Evolutionary conservation across 345 rosid species (phyloP), one percentile per base, ranked within the genome.

Genomic region (Salix exigua): DNA sequence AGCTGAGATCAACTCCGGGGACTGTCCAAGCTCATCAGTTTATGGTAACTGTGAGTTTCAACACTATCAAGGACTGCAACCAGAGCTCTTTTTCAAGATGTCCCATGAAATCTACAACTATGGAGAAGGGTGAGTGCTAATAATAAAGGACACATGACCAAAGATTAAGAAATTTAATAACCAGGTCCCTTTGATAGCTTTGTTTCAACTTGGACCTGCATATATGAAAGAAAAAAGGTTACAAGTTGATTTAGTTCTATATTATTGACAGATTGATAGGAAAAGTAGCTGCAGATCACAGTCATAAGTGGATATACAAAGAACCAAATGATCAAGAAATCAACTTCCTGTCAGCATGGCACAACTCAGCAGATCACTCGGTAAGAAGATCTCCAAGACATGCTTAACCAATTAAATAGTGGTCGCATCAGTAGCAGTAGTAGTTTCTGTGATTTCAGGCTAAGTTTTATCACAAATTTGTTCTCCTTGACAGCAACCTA

Each of bases 51-150:
- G 84, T 82, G 97, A 92, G 69, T 87, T 88, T 81, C 97, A 87
- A 73, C 94, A 84, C 62, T 91, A 84, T 70, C 98, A 90, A 89
- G 95, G 98, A 13, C 91, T 95, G 73, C 97, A 93, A 73, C 97
- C 99, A 14, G 97, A 95, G 84, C 89, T 93, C 58, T 95, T 93
- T 89, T 95, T 95, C 87, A 95, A 95, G 88, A 95, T 95, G 99
- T 95, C 99, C 50, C 99, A 93, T 80, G 98, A 95, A 89, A 93
- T 95, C 84, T 95, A 95, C 91, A 91, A 93, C 85, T 95, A 95
- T 73, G 99, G 99, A 80, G 99, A 95, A 91, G 99, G 99, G 99
- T 95, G 42, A 78, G 81, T 77, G 11, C 18, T 18, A 30, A 11
- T 30, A 35, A 7, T n/a, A 25, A 13, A 26, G 17, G 17, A 72